phyloP scores from a whole-genome alignment of 164 flowering plant genomes.

The Houttuynia cordata region DNA sequence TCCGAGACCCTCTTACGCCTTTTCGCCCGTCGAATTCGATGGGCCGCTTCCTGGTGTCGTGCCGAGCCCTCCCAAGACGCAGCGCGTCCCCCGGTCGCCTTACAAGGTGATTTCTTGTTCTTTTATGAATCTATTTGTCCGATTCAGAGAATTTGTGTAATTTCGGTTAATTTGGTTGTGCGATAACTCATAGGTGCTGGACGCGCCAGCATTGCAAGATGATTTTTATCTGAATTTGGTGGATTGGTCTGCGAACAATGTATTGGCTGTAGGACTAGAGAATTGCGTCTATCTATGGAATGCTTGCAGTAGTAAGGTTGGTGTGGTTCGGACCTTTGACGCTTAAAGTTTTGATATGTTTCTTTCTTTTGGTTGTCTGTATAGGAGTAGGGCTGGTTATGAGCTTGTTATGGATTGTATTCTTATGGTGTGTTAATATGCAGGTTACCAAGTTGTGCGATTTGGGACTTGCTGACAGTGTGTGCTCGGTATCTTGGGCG shows the following conservation, averaged over 20 bases:
- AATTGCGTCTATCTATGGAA: slow-evolving; percentile 94
- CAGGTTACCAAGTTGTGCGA: slow-evolving; percentile 94
- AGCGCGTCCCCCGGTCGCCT: slow-evolving; percentile 71
- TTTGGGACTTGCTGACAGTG: slow-evolving; percentile 76
- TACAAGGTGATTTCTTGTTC: slow-evolving; percentile 48
- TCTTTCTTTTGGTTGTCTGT: too few species aligned
- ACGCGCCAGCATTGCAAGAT: slow-evolving; percentile 96
- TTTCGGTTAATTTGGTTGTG: neutral
- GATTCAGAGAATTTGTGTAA: neutral
- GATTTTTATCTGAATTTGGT: slow-evolving; percentile 93
- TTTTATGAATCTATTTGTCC: neutral
- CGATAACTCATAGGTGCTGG: slow-evolving; percentile 50
- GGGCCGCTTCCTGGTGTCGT: slow-evolving; percentile 43
- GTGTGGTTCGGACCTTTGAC: neutral
- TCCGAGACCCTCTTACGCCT: slow-evolving; percentile 34
- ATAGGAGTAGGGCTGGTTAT: neutral
- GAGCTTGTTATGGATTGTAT: neutral
- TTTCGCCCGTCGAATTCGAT: slow-evolving; percentile 60
- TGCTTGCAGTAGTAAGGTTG: slow-evolving; percentile 95
- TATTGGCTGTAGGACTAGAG: slow-evolving; percentile 89
- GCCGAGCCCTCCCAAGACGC: slow-evolving; percentile 58
- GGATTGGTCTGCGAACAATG: slow-evolving; percentile 95
- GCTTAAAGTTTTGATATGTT: too few species aligned
- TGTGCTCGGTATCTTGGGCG: slow-evolving; percentile 95
- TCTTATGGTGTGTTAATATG: slow-evolving; percentile 3